These are phyloP conservation scores for Lentinula detonsa DNA, from an alignment of 768 basidiomycete genomes.

Conservation along the genomic window DNA sequence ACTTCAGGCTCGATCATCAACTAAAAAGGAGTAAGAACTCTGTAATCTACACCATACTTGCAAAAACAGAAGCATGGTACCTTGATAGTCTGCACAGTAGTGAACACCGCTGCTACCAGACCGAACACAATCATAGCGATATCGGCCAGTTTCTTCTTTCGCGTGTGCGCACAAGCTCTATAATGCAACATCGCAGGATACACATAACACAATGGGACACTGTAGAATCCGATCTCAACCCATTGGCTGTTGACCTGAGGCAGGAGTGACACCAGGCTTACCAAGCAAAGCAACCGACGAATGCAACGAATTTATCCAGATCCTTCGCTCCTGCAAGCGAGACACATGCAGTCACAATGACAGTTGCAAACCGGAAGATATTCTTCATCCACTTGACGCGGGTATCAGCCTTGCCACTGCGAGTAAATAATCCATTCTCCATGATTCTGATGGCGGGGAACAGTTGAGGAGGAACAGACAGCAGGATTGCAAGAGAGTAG, in stretches of 20 bases:
- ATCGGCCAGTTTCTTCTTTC: constrained; percentile 59
- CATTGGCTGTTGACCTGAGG: neutral
- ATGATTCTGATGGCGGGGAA: constrained; percentile 98
- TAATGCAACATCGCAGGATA: constrained; percentile 94
- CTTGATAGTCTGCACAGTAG: constrained; percentile 71
- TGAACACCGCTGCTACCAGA: constrained; percentile 63
- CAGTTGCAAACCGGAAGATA: constrained; percentile 66
- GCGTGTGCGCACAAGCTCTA: constrained; percentile 74
- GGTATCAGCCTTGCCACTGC: constrained; percentile 75
- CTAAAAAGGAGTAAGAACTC: constrained; percentile 21
- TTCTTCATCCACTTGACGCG: constrained; percentile 98
- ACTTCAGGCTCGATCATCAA: constrained; percentile 53
- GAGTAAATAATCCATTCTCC: constrained; percentile 90
- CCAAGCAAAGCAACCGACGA: constrained; percentile 94
- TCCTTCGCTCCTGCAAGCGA: constrained; percentile 82
- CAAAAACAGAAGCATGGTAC: constrained; percentile 27
- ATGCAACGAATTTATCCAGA: constrained; percentile 92
- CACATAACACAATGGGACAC: constrained; percentile 89
- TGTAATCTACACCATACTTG: constrained; percentile 6
- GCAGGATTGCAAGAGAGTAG: constrained; percentile 88
- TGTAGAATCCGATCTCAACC: constrained; percentile 20
- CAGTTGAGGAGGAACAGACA: constrained; percentile 90
- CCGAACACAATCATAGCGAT: constrained; percentile 76
- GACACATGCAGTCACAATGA: constrained; percentile 74
- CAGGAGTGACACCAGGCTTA: constrained; percentile 27